Evolutionary conservation across 2,329 filamentous ascomycete species (phyloP), one percentile per base, ranked within the genome.

Genomic region (Diaporthe helianthi): DNA sequence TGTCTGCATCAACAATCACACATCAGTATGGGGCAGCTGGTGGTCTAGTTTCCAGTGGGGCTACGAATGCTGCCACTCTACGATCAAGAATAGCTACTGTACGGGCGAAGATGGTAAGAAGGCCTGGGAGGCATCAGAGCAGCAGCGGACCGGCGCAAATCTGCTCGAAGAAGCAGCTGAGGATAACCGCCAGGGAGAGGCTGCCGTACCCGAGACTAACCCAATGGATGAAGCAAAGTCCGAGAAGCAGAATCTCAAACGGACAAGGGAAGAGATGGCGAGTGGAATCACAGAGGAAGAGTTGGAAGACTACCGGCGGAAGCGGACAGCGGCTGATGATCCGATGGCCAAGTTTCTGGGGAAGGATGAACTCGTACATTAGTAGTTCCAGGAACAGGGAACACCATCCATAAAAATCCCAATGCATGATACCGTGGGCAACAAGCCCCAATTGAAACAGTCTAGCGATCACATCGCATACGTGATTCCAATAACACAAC

Each of bases 21-120:
- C 89, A 3, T 91, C 92, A 0, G 91, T 97, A 3, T 99, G 94
- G 93, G 96, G 96, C 60, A 97, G 94, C 76, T 99, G 96, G 96
- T 99, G 96, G 96, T 88, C 90, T 65, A 90, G 93, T 76, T 98
- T 98, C 82, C 88, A 91, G 80, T 99, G 96, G 96, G 96, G 96
- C 1, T 99, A 97, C 80, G 88, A 92, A 26, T 99, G 96, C 80
- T 99, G 96, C 83, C 94, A 97, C 78, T 97, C 94, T 0, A 91
- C 90, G 26, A 88, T 97, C 72, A 98, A 97, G 82, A 98, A 99
- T 80, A 97, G 94, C 76, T 99, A 98, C 77, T 99, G 96, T 79
- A 98, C 95, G 0, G 96, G 96, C 31, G 93, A 96, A 71, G 93
- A 92, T 69, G 96, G 96, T 44, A 97, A 90, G 79, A 83, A 82